Conservation (phyloP, 352 stramenopile genomes). For the Phytophthora rubi region DNA sequence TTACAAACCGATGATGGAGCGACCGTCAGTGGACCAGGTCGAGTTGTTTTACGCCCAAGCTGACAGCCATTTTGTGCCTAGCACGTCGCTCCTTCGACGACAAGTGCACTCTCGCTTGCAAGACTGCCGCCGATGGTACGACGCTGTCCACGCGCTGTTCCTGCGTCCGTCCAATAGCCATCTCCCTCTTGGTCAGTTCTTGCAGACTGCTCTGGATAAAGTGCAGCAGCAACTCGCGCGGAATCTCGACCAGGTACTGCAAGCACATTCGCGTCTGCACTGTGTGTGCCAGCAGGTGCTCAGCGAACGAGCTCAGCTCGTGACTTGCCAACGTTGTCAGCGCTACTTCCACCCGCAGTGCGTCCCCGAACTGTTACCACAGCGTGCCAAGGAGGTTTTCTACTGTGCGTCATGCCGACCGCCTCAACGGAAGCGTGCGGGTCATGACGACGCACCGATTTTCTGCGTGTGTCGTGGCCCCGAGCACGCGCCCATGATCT, state of each 20-base stretch:
- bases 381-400: slow-evolving; percentile 19
- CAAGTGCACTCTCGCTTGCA: slow-evolving; percentile 71
- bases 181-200: slow-evolving; percentile 48
- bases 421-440: slow-evolving; percentile 19
- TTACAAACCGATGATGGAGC: slow-evolving; percentile 26
- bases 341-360: slow-evolving; percentile 69
- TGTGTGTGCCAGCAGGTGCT: slow-evolving; percentile 81
- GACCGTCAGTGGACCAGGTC: slow-evolving; percentile 51
- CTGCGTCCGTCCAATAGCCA: slow-evolving; percentile 49
- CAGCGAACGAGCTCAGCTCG: slow-evolving; percentile 51
- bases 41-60: slow-evolving; percentile 63
- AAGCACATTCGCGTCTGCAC: slow-evolving; percentile 43
- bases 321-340: slow-evolving; percentile 59
- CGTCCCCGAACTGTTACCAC: slow-evolving; percentile 36
- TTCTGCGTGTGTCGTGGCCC: slow-evolving; percentile 78
- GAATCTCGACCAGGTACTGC: slow-evolving; percentile 26
- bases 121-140: slow-evolving; percentile 72
- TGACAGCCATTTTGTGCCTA: slow-evolving; percentile 63
- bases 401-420: slow-evolving; percentile 28
- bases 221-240: slow-evolving; percentile 19
- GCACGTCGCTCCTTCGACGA: slow-evolving; percentile 63
- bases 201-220: slow-evolving; percentile 51
- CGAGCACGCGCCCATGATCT: slow-evolving; percentile 84
- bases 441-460: slow-evolving; percentile 24
- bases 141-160: slow-evolving; percentile 61